Percentiles rank a stretch among this genome's conserved stretches.
These are phyloP conservation scores for Phytophthora kernoviae DNA, from an alignment of 352 stramenopile genomes.

Conservation along the genomic window DNA sequence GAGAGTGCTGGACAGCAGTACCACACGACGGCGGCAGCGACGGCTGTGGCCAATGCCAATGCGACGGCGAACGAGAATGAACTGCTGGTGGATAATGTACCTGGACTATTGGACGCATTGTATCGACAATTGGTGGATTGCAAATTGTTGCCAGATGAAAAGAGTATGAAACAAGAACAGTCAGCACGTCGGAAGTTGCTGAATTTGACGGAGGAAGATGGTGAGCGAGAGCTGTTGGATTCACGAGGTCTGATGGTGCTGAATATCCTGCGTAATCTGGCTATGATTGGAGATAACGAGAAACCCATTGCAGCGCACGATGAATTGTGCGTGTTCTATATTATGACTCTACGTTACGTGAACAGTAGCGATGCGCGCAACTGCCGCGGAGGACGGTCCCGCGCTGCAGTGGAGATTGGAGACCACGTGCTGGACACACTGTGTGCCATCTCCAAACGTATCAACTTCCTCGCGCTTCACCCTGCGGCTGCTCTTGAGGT, in stretches of 20 bases:
- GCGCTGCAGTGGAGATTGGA: constrained; percentile 51
- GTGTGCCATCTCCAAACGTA: constrained; percentile 69
- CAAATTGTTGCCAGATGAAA: constrained; percentile 46
- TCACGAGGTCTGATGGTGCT: constrained; percentile 61
- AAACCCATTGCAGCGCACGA: constrained; percentile 68
- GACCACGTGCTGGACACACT: constrained; percentile 81
- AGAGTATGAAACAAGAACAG: constrained; percentile 18
- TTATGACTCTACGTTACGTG: constrained; percentile 57
- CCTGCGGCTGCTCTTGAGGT: constrained; percentile 55
- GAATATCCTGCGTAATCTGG: constrained; percentile 82
- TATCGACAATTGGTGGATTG: constrained; percentile 70
- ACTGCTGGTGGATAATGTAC: constrained; percentile 68
- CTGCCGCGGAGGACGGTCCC: constrained; percentile 22
- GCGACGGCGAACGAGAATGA: constrained; percentile 53
- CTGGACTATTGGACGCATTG: constrained; percentile 74
- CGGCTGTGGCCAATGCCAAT: constrained; percentile 19
- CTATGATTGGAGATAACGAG: constrained; percentile 76
- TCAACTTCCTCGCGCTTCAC: constrained; percentile 73
- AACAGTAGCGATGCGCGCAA: constrained; percentile 31
- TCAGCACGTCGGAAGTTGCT: constrained; percentile 41
- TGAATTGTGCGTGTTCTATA: constrained; percentile 66
- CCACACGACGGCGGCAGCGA: constrained; percentile 8
- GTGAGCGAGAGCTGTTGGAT: constrained; percentile 60
- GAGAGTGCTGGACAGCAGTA: constrained; percentile 13
- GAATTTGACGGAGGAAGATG: constrained; percentile 45